A percentile compares a stretch with the other conserved stretches of the same genome.
phyloP scores from a whole-genome alignment of 805 yeast species.

The Metschnikowia dekortorum region DNA sequence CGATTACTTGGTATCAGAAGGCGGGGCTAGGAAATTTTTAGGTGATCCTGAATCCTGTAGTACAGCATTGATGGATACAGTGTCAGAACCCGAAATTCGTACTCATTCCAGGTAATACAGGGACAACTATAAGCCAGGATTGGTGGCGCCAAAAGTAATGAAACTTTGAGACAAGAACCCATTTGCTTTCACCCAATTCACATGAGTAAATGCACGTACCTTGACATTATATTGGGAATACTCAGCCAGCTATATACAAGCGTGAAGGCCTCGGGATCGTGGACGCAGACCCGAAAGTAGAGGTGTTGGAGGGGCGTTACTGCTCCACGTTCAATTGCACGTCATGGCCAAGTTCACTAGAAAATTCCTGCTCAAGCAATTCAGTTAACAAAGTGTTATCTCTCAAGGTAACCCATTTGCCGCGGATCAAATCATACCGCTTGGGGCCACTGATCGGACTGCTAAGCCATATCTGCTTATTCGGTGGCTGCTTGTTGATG shows the following conservation, averaged over 20 bases:
- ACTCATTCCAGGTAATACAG: too few species aligned
- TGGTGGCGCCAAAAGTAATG: too few species aligned
- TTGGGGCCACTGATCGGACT: slow-evolving; percentile 95
- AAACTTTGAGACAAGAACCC: too few species aligned
- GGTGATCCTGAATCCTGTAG: too few species aligned
- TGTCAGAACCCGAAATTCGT: too few species aligned
- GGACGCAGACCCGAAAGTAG: too few species aligned
- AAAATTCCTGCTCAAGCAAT: slow-evolving; percentile 30
- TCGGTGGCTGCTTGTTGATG: slow-evolving; percentile 95
- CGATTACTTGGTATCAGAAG: too few species aligned
- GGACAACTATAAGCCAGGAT: too few species aligned
- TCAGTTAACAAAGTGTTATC: slow-evolving; percentile 44
- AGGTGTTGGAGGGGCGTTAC: not conserved
- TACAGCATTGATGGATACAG: too few species aligned
- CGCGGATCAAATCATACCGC: slow-evolving; percentile 58
- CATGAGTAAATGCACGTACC: too few species aligned
- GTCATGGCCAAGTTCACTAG: slow-evolving; percentile 22
- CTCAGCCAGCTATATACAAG: not conserved
- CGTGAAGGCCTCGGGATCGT: not conserved
- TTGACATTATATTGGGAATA: not conserved
- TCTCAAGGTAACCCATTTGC: slow-evolving; percentile 76
- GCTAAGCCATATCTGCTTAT: slow-evolving; percentile 92
- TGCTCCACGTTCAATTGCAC: slow-evolving; percentile 14
- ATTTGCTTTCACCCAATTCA: too few species aligned
- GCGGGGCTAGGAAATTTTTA: too few species aligned